Base-by-base conservation (phyloP, 2,329 filamentous ascomycete species). In the Plectosphaerella plurivora region DNA sequence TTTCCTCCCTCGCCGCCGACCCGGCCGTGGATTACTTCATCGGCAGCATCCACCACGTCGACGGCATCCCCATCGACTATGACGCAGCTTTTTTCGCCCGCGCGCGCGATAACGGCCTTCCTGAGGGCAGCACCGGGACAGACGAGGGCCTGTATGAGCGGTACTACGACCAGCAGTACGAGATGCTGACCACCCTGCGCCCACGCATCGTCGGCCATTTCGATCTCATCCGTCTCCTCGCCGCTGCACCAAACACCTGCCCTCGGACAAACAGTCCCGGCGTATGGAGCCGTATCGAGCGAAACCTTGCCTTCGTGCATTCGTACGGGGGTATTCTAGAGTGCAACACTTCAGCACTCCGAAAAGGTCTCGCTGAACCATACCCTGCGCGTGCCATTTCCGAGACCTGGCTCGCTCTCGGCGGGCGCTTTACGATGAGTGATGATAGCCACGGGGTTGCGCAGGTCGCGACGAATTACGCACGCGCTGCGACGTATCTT, bases 371-470 rank as follows among this genome's bases (percentile, higher is more conserved):
- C 70, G 81, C 75, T 18, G 91, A 97, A 74, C 91, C 93, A 45
- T 99, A 99, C 75, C 94, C 94, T 0, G 84, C 84, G 56, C 78
- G 82, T 51, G 77, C 83, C 61, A 87, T 99, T 63, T 91, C 91
- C 61, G 79, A 89, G 78, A 82, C 83, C 65, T 96, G 91, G 74
- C 64, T 91, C 51, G 71, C 70, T 8, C 77, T 89, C 61, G 86
- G 86, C 22, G 92, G 94, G 22, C 82, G 81, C 55, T 96, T 97
- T 69, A 95, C 91, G 50, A 79, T 99, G 61, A 96, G 90, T 7
- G 94, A 99, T 68, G 94, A 99, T 70, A 96, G 91, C 67, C 94
- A 99, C 73, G 89, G 89, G 39, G 81, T 91, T 53, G 87, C 82
- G 2, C 93, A 99, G 65, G 80, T 99, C 5, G 91, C 86, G n/a